Evolutionary conservation across 139 green algal genomes (phyloP).

Genomic region (Eudorina sp.): DNA sequence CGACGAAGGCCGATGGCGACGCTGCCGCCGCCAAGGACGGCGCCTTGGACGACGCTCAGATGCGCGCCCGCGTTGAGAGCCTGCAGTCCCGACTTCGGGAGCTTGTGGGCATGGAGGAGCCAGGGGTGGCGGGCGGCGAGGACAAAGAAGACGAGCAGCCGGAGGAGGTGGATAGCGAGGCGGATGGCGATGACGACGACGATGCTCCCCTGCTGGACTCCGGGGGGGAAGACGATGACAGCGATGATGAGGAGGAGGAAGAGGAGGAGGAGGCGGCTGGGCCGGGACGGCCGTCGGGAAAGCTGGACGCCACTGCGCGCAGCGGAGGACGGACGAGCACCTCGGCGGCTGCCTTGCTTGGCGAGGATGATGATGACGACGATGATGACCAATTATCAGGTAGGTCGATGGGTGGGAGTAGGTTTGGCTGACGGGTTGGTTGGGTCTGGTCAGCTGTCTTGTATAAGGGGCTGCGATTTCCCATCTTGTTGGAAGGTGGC

Average conservation of each 20-base stretch:
- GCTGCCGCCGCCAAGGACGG: background rate
- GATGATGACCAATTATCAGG: conserved; percentile 22
- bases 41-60: background rate
- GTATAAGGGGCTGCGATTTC: too few species aligned
- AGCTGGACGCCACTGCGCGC: conserved; percentile 1
- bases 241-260: conserved; percentile 51
- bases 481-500: too few species aligned
- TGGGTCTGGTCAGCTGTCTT: too few species aligned
- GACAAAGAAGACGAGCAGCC: background rate
- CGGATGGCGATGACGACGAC: conserved; percentile 22
- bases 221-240: conserved; percentile 44
- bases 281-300: background rate
- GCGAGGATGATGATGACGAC: conserved; percentile 29
- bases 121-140: conserved; percentile 34
- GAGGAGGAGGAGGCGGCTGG: conserved; percentile 52
- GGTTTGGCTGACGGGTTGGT: too few species aligned
- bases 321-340: conserved; percentile 3
- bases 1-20: background rate
- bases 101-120: conserved; percentile 54
- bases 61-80: conserved; percentile 32
- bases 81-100: conserved; percentile 46
- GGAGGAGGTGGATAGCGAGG: conserved; percentile 36
- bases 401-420: conserved; percentile 1
- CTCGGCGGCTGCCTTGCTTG: background rate
- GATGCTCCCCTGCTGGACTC: conserved; percentile 47